Evolutionary conservation across 208 protist species (phyloP), one percentile per base, ranked within the genome.

Genomic region (Acanthamoeba culbertsoni): DNA sequence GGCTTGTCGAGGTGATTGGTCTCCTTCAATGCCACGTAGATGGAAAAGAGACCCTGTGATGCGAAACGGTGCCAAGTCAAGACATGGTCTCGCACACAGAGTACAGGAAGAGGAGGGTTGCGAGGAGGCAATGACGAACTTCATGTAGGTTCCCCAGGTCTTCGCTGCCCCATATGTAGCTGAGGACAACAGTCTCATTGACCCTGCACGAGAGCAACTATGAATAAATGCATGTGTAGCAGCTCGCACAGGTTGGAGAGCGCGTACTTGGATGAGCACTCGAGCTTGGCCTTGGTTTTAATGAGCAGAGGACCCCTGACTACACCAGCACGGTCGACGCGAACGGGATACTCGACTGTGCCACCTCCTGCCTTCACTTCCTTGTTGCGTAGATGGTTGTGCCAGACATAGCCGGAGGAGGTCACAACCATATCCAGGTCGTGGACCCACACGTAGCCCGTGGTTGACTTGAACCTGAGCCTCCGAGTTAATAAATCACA

Each of bases 381-480:
- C 42, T 53, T 82, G 71, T 82, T 82, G 42, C n/a, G 37, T 43
- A 82, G 23, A 43, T 82, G n/a, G 26, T 31, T 16, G 20, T 82
- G 71, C 37, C 43, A 82, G 42, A 82, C 35, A n/a, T 55, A 45
- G 71, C 42, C 40, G 18, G 71, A 4, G n/a, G 71, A 40, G 4
- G 71, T 82, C 42, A 53, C 42, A 1, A 82, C 71, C 71, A 82
- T 82, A 43, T 82, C 71, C 20, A 82, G 26, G n/a, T 82, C 71
- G 42, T 31, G 71, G n/a, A 53, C 71, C 42, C 71, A 53, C 1
- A 82, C 71, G 71, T 82, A 82, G 37, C 18, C 14, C 71, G 14
- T 1, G 3, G 71, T 82, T 16, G 42, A 12, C 28, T 82, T 82
- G 42, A 45, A 82, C 33, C 71, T 82, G 65, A 3, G n/a, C 7